Base-by-base conservation (phyloP, 768 basidiomycete genomes). In the Lactarius akahatsu region DNA sequence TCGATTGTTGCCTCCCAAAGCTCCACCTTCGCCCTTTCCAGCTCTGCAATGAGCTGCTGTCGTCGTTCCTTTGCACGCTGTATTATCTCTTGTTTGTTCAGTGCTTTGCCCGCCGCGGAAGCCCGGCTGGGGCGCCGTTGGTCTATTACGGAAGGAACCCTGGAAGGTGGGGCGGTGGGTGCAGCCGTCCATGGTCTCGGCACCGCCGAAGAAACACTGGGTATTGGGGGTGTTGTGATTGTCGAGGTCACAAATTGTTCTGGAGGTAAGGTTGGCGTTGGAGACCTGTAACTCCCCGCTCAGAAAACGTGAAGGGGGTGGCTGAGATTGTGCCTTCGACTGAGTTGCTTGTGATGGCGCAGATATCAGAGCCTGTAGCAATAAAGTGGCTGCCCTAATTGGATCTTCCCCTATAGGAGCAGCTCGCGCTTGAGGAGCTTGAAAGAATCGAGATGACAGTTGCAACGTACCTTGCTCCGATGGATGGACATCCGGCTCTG, bases 1-100 rank as follows among this genome's bases (percentile, higher is more conserved):
- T 90, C 89, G 59, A 90, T 80, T 47, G 84, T 86, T 59, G 82
- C 81, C 76, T 90, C 89, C 91, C 91, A 91, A 64, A 91, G 75
- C 71, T 88, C 85, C 34, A 84, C 79, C 72, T 87, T 88, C 28
- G 86, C 83, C 61, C 77, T 78, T 58, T 86, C 81, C 55, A 92
- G 76, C 76, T 88, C 86, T 11, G 76, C 76, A 63, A 77, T 76
- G 43, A 92, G 70, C 70, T 83, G 78, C 62, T 76, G 75, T 65
- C 84, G 82, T 71, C 83, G 80, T 70, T 84, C 83, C 62, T 76
- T 79, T 16, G 88, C 89, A 16, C 81, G 80, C 54, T 74, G 77
- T 38, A 91, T 66, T 26, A 87, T 76, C 13, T 80, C 82, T 30
- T 77, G 79, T 68, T 78, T 82, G 57, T 76, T 74, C 62, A 72